Percentiles rank a stretch among this genome's conserved stretches.
phyloP scores from a whole-genome alignment of 352 stramenopile species.

The Globisporangium lucens region DNA sequence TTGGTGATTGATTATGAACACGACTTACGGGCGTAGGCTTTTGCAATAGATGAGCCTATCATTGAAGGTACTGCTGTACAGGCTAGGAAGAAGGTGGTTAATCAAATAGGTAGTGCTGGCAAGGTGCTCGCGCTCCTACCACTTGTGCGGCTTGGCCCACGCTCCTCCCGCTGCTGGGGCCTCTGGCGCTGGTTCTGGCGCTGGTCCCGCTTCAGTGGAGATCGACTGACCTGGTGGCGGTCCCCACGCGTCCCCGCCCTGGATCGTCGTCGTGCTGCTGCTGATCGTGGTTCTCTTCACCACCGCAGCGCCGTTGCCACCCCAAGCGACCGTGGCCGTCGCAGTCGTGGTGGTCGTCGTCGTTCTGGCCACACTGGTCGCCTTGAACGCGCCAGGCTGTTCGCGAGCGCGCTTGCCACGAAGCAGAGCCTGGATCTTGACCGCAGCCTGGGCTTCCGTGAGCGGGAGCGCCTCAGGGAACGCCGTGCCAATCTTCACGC shows the following conservation, averaged over 20 bases:
- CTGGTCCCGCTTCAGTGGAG: conserved; percentile 12
- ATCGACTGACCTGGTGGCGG: conserved; percentile 25
- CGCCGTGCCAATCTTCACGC: conserved; percentile 77
- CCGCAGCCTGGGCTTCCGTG: conserved; percentile 64
- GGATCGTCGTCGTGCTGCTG: conserved; percentile 17
- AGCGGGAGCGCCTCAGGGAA: conserved; percentile 76
- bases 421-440: conserved; percentile 70
- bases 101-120: neutral
- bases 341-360: conserved; percentile 8
- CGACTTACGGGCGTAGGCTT: neutral
- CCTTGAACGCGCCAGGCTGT: conserved; percentile 14
- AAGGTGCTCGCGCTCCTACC: conserved; percentile 17
- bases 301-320: conserved; percentile 12
- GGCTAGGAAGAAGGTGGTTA: neutral
- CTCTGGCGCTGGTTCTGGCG: conserved; percentile 3
- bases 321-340: conserved; percentile 14
- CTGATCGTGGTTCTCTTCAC: conserved; percentile 7
- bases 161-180: conserved; percentile 21
- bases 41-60: neutral
- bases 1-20: neutral
- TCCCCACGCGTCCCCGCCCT: conserved; percentile 13
- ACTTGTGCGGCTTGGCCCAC: conserved; percentile 72
- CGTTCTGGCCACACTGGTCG: neutral
- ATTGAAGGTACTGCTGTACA: neutral
- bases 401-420: conserved; percentile 44